A percentile compares a stretch with the other conserved stretches of the same genome.
These are phyloP conservation scores for Pseudocercospora vitis DNA, from an alignment of 2,329 filamentous ascomycete genomes.

Conservation along the genomic window DNA sequence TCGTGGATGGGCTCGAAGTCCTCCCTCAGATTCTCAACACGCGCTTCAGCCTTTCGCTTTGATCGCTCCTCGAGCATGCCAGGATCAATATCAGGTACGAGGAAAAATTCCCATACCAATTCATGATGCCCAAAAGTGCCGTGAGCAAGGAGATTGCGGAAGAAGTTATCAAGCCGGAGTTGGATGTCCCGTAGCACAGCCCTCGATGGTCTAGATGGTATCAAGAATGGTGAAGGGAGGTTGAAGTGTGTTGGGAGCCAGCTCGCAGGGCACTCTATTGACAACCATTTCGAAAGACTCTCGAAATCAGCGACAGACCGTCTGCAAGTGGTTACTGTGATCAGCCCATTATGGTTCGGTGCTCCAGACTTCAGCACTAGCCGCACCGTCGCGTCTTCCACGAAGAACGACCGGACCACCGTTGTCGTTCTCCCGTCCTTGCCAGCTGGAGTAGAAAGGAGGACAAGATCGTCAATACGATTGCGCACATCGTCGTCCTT, in stretches of 20 bases:
- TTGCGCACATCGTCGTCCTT: constrained; percentile 98
- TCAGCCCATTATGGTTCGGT: constrained; percentile 75
- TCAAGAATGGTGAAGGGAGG: constrained; percentile 83
- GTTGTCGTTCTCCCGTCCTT: constrained; percentile 82
- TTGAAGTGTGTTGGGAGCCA: constrained; percentile 82
- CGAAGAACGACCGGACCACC: constrained; percentile 92
- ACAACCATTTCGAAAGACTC: constrained; percentile 78
- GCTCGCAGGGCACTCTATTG: constrained; percentile 88
- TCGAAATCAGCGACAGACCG: constrained; percentile 88
- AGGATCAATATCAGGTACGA: constrained; percentile 89
- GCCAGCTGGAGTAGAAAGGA: constrained; percentile 72
- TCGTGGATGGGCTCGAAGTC: constrained; percentile 80
- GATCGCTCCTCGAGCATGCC: constrained; percentile 89
- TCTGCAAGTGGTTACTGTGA: constrained; percentile 91
- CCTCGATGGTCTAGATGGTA: constrained; percentile 87
- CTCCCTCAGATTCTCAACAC: constrained; percentile 80
- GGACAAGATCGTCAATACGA: constrained; percentile 86
- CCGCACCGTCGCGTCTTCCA: constrained; percentile 91
- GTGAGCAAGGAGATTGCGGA: constrained; percentile 82
- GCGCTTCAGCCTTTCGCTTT: constrained; percentile 77
- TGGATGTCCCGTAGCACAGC: constrained; percentile 86
- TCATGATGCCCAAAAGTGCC: constrained; percentile 95
- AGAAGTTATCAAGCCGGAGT: constrained; percentile 78
- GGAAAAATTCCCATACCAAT: constrained; percentile 98
- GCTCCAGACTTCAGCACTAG: constrained; percentile 93